Evolutionary conservation across 2,329 filamentous ascomycete genomes (phyloP), one percentile per base, ranked within the genome.

Genomic region (Graphilbum fragrans): DNA sequence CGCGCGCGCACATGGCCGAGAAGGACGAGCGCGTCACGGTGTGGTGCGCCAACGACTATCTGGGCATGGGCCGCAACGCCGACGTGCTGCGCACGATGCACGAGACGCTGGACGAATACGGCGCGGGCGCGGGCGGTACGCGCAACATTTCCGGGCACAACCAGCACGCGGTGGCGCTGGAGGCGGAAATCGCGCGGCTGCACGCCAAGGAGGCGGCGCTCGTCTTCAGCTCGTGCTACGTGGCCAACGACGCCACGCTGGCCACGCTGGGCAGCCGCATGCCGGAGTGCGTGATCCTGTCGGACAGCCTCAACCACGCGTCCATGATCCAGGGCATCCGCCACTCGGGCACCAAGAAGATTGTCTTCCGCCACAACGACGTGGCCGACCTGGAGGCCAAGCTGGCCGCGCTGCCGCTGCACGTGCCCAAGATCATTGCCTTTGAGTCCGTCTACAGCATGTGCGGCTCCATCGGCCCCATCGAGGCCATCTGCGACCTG

Each of bases 241-340:
- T 98, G 41, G 92, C 92, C 49, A 98, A 98, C 58, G 92, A 98
- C 64, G 88, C 92, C 16, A 96, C 92, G 1, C 74, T 98, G 45
- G 90, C 92, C 4, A 98, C 92, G 0, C 70, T 98, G n/a, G 92
- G 92, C 38, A 94, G 86, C 64, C 95, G 94, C 63, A 70, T 98
- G 61, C 90, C 92, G 23, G 82, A 94, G 55, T 98, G 92, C 57
- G 92, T 98, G 35, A 94, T 96, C 54, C 69, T 98, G n/a, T 95
- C 88, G 6, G 92, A 98, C 65, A 94, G 85, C 61, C 66, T 95
- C 58, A 98, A 98, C 61, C 92, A 98, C 60, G 92, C 92, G 12
- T 96, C 90, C 6, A 98, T 98, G 92, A 98, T 98, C 47, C 92
- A 96, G 64, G 92, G 92, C 36, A 98, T 98, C 54, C 86, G 92